phyloP scores from a whole-genome alignment of 106 monocot genomes.

The Cymbidium sinense region DNA sequence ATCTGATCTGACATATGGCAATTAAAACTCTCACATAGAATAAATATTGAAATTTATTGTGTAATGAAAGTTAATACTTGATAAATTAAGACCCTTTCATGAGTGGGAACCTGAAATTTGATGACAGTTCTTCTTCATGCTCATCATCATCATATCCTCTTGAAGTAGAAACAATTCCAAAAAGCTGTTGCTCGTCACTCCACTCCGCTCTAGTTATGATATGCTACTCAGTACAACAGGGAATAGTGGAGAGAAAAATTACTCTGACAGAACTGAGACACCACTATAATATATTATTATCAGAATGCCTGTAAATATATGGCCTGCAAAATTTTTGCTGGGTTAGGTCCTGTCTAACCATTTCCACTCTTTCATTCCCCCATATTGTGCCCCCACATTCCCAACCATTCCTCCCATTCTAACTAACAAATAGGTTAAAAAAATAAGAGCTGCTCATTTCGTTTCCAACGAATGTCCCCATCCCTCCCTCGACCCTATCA shows the following conservation, averaged over 20 bases:
- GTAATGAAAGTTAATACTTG: not conserved
- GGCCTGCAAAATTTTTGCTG: not conserved
- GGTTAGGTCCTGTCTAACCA: not conserved
- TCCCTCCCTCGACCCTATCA: too few relatives aligned
- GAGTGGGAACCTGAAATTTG: not conserved
- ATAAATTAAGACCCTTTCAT: not conserved
- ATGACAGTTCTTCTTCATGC: not conserved
- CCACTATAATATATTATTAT: not conserved
- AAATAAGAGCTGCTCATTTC: not conserved
- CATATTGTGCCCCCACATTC: not conserved
- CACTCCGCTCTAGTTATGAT: not conserved
- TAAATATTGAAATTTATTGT: not conserved
- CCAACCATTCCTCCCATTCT: not conserved
- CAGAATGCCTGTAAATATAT: not conserved
- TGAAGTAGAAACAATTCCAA: conserved; percentile 1
- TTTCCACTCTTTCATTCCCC: not conserved
- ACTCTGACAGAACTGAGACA: not conserved
- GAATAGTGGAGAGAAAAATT: not conserved
- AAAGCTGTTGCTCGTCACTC: not conserved
- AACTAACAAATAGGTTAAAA: not conserved
- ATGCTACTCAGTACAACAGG: not conserved
- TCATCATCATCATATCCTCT: conserved; percentile 1
- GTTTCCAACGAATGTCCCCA: not conserved
- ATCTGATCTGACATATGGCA: not conserved
- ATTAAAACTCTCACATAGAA: not conserved